Evolutionary conservation across 2,329 filamentous ascomycete genomes (phyloP), one percentile per base, ranked within the genome.

Genomic region (Alternaria conjuncta): DNA sequence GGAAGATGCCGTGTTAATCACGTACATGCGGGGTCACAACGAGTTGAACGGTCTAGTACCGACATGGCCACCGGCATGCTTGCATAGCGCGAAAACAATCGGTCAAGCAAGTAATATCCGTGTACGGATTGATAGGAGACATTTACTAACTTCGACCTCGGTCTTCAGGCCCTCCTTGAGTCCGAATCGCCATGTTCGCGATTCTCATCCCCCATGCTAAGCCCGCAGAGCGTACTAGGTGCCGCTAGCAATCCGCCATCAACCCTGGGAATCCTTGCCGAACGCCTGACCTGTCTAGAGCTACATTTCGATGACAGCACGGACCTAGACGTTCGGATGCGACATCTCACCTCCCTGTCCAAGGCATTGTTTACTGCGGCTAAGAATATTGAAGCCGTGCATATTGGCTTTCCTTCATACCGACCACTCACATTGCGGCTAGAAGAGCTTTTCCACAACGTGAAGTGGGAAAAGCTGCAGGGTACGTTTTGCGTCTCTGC

Each of bases 121-220:
- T 41, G 36, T 41, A 41, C 36, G 36, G 9, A 41, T 41, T 41
- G 9, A 41, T 41, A 18, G 15, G 8, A 18, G 15, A 18, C 36
- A 41, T 41, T 41, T 18, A 41, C 36, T 41, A 18, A 41, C 36
- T 41, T 41, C 9, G 36, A 41, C 36, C 8, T 41, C 36, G 36
- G 36, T 41, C 36, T 41, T 41, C 36, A 41, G 36, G 36, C 89
- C 4, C 79, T 90, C 4, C 77, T 89, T 46, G 81, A 84, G 30
- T 86, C 87, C 0, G 80, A 82, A 60, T 88, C 87, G 32, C 84
- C 85, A 21, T 86, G 86, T 59, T 86, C 86, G 46, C 84, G 87
- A 28, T 90, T 91, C 71, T 87, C 87, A 10, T 87, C 86, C 6
- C 88, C 88, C 2, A 88, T 88, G 78, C 84, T 91, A 63, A 89